Percentiles rank a stretch among this genome's conserved stretches.
Evolutionary conservation across 164 flowering plant genomes (phyloP).

Genomic region (Nymphaea colorata): DNA sequence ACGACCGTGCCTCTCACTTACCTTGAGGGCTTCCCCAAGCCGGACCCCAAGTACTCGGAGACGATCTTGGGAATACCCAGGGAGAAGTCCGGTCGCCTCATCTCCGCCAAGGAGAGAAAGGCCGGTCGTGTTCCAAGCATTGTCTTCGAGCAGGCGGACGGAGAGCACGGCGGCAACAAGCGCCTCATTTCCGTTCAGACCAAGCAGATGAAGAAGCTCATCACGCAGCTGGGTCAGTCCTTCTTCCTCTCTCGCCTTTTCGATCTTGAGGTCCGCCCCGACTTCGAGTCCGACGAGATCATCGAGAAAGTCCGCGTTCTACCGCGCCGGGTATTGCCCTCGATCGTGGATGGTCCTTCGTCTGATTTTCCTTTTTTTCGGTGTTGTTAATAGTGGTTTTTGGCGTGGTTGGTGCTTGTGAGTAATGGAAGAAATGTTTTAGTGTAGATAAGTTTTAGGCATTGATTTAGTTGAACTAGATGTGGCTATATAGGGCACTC

Average conservation of each 20-base stretch:
- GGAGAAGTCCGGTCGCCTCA: conserved; percentile 36
- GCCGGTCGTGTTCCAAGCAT: conserved; percentile 75
- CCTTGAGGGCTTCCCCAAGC: conserved; percentile 54
- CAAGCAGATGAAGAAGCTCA: conserved; percentile 77
- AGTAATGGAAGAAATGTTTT: no score
- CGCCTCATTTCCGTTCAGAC: conserved; percentile 59
- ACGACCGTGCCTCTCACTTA: conserved; percentile 24
- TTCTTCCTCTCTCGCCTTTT: conserved; percentile 71
- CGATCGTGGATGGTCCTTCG: neutral
- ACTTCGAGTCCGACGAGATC: conserved; percentile 47
- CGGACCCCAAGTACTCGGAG: conserved; percentile 68
- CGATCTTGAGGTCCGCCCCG: conserved; percentile 60
- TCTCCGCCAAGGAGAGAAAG: conserved; percentile 56
- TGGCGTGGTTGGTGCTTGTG: neutral
- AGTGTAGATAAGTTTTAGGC: no score
- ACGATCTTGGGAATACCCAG: conserved; percentile 66
- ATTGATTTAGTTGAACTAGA: no score
- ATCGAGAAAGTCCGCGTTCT: conserved; percentile 79
- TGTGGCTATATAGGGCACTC: no score
- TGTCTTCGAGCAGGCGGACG: conserved; percentile 83
- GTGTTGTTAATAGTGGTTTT: neutral
- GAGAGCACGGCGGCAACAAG: conserved; percentile 92
- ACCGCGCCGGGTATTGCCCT: conserved; percentile 44
- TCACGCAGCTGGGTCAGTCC: conserved; percentile 45
- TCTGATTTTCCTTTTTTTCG: neutral